Percentiles rank a stretch among this genome's conserved stretches.
phyloP scores from a whole-genome alignment of 129 eudicot genomes.

The Centrapalus pauciflorus region DNA sequence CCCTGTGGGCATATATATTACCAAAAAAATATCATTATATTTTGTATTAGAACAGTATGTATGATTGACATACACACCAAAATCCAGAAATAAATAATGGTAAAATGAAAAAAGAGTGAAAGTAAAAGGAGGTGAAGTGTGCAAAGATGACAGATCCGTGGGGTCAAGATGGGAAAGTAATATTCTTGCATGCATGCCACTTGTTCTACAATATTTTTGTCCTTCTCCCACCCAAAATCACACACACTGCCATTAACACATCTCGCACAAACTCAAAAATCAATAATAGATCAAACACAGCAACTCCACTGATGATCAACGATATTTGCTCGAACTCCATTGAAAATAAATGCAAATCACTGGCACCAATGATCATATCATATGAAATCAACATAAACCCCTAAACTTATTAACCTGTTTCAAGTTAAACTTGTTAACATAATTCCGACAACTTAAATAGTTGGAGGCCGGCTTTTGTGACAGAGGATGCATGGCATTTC shows the following conservation, averaged over 20 bases:
- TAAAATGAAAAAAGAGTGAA: neutral
- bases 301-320: conserved; percentile 3
- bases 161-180: conserved; percentile 16
- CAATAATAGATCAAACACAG: neutral
- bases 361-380: neutral
- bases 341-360: neutral
- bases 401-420: neutral
- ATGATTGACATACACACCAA: no score
- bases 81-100: neutral
- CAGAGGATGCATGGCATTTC: no score
- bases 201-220: conserved; percentile 29
- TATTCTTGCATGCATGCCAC: conserved; percentile 64
- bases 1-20: no score
- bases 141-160: conserved; percentile 16
- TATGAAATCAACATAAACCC: neutral
- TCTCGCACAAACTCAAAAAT: neutral
- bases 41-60: no score
- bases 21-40: no score
- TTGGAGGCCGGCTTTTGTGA: no score
- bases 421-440: neutral
- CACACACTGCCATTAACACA: conserved; percentile 17
- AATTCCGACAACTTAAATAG: no score
- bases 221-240: conserved; percentile 12
- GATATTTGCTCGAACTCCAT: no score
- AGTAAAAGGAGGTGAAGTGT: conserved; percentile 21